These are phyloP conservation scores for Tolypocladium amazonense DNA, from an alignment of 2,329 filamentous ascomycete species.

Conservation along the genomic window DNA sequence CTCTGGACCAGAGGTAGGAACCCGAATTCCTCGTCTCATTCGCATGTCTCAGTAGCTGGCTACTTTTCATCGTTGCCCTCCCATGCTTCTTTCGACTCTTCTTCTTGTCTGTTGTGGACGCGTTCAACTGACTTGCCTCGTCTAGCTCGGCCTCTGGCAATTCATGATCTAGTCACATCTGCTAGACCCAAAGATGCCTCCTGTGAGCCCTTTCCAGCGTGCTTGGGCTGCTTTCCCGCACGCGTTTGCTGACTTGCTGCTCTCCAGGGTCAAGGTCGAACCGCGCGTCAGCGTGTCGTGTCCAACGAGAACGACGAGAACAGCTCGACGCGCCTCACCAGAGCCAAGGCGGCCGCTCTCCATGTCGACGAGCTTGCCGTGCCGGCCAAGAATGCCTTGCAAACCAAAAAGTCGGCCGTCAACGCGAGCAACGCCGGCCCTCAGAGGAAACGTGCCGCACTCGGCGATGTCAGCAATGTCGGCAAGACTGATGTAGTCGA, in stretches of 20 bases:
- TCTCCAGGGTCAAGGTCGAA: conserved; percentile 56
- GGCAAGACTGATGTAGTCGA: conserved; percentile 64
- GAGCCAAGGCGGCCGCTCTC: conserved; percentile 80
- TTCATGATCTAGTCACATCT: conserved; percentile 8
- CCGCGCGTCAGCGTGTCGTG: conserved; percentile 61
- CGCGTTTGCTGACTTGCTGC: conserved; percentile 4
- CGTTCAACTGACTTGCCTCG: conserved; percentile 8
- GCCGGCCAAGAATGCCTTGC: conserved; percentile 51
- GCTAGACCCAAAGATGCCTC: conserved; percentile 6
- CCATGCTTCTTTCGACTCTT: conserved; percentile 1
- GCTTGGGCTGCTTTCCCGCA: conserved; percentile 39
- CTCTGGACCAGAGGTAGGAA: conserved; percentile 24
- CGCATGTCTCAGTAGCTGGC: conserved; percentile 17
- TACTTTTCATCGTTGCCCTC: conserved; percentile 7
- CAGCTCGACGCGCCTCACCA: conserved; percentile 73
- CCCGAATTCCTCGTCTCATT: conserved; percentile 15
- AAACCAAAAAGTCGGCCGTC: conserved; percentile 56
- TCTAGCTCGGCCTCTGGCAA: conserved; percentile 7
- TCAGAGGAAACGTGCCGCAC: conserved; percentile 65
- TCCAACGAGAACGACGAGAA: conserved; percentile 97
- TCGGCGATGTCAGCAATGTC: conserved; percentile 94
- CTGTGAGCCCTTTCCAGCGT: neutral
- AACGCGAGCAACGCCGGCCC: conserved; percentile 36
- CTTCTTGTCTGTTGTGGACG: conserved; percentile 4
- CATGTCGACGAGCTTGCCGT: conserved; percentile 50